Evolutionary conservation across 202 grass and related monocot genomes (phyloP).

Genomic region (Zoysia matrella): DNA sequence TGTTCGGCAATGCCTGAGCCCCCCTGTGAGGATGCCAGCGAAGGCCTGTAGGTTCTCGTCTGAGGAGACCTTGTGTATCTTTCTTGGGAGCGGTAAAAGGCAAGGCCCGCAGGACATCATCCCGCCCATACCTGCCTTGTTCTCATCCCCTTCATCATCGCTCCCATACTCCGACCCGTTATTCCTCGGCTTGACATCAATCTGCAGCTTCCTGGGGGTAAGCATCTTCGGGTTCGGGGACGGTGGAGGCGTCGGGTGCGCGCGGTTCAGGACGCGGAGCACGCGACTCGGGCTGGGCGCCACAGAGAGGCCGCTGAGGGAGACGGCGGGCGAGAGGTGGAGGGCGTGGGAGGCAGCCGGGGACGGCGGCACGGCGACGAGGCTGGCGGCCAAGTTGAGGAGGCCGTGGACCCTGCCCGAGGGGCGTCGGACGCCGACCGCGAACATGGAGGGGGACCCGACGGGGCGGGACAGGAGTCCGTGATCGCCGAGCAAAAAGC

Average conservation of each 20-base stretch:
- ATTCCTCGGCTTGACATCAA: slow-evolving; percentile 42
- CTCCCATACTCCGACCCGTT: slow-evolving; percentile 24
- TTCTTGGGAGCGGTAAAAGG: slow-evolving; percentile 65
- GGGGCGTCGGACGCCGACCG: slow-evolving; percentile 78
- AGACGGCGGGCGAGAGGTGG: slow-evolving; percentile 60
- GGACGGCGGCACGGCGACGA: slow-evolving; percentile 61
- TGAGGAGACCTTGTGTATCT: slow-evolving; percentile 64
- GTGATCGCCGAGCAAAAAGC: slow-evolving; percentile 78
- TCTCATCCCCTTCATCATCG: slow-evolving; percentile 54
- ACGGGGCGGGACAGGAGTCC: slow-evolving; percentile 62
- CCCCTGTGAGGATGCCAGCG: slow-evolving; percentile 43
- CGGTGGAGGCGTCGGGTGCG: slow-evolving; percentile 37
- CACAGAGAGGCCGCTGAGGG: slow-evolving; percentile 64
- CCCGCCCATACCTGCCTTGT: slow-evolving; percentile 44
- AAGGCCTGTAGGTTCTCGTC: slow-evolving; percentile 70
- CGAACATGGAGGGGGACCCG: slow-evolving; percentile 69
- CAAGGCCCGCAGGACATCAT: slow-evolving; percentile 76
- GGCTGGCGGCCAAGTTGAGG: slow-evolving; percentile 72
- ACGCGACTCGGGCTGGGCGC: slow-evolving; percentile 54
- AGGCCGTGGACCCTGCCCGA: slow-evolving; percentile 81
- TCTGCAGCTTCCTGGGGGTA: slow-evolving; percentile 45
- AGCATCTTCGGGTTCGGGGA: slow-evolving; percentile 38
- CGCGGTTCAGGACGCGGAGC: slow-evolving; percentile 53
- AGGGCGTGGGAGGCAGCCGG: slow-evolving; percentile 61
- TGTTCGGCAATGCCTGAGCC: slow-evolving; percentile 40